Evolutionary conservation across 2,329 filamentous ascomycete species (phyloP).

Genomic region (Xylaria multiplex): DNA sequence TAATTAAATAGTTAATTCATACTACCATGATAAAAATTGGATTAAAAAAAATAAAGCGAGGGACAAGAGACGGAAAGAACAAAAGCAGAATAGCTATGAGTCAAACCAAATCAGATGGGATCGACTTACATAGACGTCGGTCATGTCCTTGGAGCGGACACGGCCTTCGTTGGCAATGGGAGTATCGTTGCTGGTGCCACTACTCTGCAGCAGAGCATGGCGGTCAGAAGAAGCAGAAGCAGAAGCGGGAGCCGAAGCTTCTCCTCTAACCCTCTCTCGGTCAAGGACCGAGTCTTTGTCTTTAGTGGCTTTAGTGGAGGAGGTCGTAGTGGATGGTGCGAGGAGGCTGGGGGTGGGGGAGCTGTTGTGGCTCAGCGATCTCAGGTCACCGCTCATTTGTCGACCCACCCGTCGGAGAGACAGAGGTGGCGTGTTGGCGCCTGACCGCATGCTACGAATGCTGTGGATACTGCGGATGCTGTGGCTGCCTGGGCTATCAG

Average conservation of each 20-base stretch:
- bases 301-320: constrained; percentile 29
- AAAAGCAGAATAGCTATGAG: neutral
- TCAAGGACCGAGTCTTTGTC: constrained; percentile 40
- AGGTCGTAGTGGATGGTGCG: constrained; percentile 24
- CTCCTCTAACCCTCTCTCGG: constrained; percentile 46
- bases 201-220: constrained; percentile 31
- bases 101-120: constrained; percentile 12
- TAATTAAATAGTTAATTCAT: constrained; percentile 2
- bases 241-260: no score
- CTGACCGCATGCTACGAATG: constrained; percentile 56
- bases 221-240: constrained; percentile 44
- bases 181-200: constrained; percentile 54
- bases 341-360: constrained; percentile 47
- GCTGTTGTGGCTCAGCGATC: constrained; percentile 70
- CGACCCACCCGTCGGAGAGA: constrained; percentile 67
- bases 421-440: constrained; percentile 71
- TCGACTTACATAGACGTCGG: constrained; percentile 89
- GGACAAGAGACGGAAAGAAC: neutral
- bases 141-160: constrained; percentile 84
- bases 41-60: neutral
- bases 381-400: constrained; percentile 79
- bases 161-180: constrained; percentile 89
- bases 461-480: constrained; percentile 45
- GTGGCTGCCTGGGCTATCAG: constrained; percentile 70
- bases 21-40: neutral